A percentile compares a stretch with the other conserved stretches of the same genome.
These are phyloP conservation scores for Mucor sp. DNA, from an alignment of 371 early-diverging fungal genomes.

Conservation along the genomic window DNA sequence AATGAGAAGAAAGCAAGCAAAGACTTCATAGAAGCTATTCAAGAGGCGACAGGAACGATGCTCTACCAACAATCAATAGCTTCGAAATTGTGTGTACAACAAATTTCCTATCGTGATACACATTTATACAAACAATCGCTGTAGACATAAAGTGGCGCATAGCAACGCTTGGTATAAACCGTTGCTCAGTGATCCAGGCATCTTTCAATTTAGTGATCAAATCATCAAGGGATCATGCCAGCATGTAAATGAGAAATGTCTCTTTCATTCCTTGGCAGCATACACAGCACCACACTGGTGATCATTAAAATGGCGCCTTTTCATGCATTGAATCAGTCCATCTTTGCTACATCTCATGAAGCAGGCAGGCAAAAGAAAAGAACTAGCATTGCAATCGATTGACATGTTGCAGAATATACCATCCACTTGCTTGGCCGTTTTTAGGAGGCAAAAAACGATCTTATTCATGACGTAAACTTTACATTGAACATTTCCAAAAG, in stretches of 20 bases:
- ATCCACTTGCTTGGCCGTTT: background rate
- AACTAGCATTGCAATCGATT: background rate
- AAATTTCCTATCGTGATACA: background rate
- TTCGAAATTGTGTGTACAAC: background rate
- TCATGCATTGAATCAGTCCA: background rate
- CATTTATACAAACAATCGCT: background rate
- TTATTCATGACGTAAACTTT: background rate
- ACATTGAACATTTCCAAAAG: background rate
- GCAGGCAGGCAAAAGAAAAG: too few relatives aligned
- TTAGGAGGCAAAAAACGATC: background rate
- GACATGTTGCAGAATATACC: background rate
- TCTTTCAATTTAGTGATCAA: background rate
- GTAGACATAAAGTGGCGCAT: background rate
- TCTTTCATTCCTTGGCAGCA: background rate
- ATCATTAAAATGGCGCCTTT: background rate
- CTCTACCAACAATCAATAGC: background rate
- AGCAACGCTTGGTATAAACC: background rate
- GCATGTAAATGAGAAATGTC: background rate
- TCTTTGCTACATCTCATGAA: background rate
- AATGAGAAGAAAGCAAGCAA: background rate
- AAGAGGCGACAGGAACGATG: constrained; percentile 1
- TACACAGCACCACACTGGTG: background rate
- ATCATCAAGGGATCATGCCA: background rate
- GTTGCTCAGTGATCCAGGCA: background rate
- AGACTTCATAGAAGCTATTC: background rate